Conservation (phyloP, 225 moss, liverwort and hornwort species). For the Lunularia cruciata region DNA sequence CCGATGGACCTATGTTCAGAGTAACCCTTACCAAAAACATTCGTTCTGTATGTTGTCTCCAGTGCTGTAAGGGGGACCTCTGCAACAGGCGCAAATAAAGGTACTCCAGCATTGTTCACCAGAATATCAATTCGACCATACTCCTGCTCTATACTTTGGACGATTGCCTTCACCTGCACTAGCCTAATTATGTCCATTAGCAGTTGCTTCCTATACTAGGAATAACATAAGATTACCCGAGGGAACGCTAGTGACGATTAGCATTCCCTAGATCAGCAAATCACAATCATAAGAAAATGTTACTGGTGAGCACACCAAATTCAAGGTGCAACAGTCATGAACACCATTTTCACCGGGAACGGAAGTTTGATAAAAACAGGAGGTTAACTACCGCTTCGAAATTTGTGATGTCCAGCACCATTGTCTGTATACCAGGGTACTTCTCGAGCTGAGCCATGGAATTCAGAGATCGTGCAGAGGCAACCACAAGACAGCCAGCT, state of each 20-base stretch:
- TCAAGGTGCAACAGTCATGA: too few relatives aligned
- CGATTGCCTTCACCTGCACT: constrained; percentile 39
- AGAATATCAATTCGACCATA: constrained; percentile 70
- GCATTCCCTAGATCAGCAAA: neutral
- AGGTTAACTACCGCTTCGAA: constrained; percentile 21
- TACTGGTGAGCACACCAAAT: too few relatives aligned
- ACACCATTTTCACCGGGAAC: too few relatives aligned
- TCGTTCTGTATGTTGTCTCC: constrained; percentile 63
- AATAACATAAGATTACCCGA: too few relatives aligned
- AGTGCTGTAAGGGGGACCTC: constrained; percentile 52
- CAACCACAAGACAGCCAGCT: constrained; percentile 59
- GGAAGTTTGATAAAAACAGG: too few relatives aligned
- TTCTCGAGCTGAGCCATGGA: constrained; percentile 50
- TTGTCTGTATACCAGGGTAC: constrained; percentile 41
- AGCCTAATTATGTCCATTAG: neutral
- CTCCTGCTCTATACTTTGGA: constrained; percentile 50
- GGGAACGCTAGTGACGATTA: neutral
- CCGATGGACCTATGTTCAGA: too few relatives aligned
- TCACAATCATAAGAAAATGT: too few relatives aligned
- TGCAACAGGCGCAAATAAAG: constrained; percentile 55
- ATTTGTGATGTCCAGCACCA: constrained; percentile 61
- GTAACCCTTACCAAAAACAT: constrained; percentile 57
- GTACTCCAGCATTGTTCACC: constrained; percentile 73
- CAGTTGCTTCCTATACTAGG: too few relatives aligned
- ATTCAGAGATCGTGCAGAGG: constrained; percentile 57